Evolutionary conservation across 1,284 basidiomycete genomes (phyloP).

Genomic region (Leccinum pachyderme): DNA sequence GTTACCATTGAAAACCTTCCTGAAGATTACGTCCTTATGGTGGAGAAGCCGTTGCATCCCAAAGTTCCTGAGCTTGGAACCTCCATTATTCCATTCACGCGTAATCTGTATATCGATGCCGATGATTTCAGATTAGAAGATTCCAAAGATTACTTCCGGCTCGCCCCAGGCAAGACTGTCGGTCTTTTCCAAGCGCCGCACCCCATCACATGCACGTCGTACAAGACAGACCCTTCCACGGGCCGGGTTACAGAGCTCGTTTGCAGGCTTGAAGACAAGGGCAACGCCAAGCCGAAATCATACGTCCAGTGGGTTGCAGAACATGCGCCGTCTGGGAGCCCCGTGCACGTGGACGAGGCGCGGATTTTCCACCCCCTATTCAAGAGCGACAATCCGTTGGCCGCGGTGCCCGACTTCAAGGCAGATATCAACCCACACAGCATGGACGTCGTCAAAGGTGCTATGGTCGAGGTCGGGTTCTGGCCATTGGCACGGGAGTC

Average conservation of each 20-base stretch:
- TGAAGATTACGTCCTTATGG: slow-evolving; percentile 80
- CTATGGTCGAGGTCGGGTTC: slow-evolving; percentile 89
- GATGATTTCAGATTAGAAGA: slow-evolving; percentile 94
- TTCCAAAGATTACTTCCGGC: slow-evolving; percentile 95
- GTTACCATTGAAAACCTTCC: slow-evolving; percentile 90
- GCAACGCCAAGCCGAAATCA: slow-evolving; percentile 84
- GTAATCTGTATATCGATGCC: slow-evolving; percentile 88
- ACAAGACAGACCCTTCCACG: slow-evolving; percentile 70
- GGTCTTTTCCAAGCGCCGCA: slow-evolving; percentile 95
- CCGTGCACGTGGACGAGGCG: slow-evolving; percentile 85
- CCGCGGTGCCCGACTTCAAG: slow-evolving; percentile 64
- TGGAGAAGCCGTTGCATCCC: slow-evolving; percentile 94
- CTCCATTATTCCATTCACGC: slow-evolving; percentile 84
- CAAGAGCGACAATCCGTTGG: slow-evolving; percentile 89
- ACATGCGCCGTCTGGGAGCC: slow-evolving; percentile 74
- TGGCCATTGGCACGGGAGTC: slow-evolving; percentile 78
- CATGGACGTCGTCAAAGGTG: slow-evolving; percentile 75
- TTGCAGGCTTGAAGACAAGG: slow-evolving; percentile 75
- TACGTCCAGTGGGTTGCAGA: slow-evolving; percentile 99
- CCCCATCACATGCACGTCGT: slow-evolving; percentile 92
- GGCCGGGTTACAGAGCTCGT: slow-evolving; percentile 80
- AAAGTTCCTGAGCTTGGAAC: slow-evolving; percentile 89
- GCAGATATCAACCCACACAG: slow-evolving; percentile 80
- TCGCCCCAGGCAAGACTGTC: slow-evolving; percentile 96
- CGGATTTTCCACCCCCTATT: slow-evolving; percentile 93